These are phyloP conservation scores for Blastomyces parvus DNA, from an alignment of 2,329 filamentous ascomycete species.

Conservation along the genomic window DNA sequence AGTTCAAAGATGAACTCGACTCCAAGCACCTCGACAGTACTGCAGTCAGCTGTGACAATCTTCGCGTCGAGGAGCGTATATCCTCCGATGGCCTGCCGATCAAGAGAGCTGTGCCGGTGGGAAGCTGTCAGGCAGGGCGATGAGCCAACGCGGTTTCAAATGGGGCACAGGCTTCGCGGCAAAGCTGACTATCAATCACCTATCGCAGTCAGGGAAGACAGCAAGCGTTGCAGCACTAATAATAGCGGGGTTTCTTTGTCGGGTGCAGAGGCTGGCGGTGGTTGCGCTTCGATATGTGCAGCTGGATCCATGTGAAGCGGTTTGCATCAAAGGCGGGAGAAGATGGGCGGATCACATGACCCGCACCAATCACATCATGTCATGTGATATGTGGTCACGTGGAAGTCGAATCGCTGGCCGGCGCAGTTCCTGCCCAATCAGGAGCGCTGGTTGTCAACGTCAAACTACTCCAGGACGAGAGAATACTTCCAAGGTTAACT, in stretches of 20 bases:
- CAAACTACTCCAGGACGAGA: too few species aligned
- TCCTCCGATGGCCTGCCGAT: not conserved
- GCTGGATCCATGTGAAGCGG: constrained; percentile 21
- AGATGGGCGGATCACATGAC: constrained; percentile 8
- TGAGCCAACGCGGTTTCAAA: constrained; percentile 2
- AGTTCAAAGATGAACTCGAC: constrained; percentile 2
- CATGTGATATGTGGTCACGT: not conserved
- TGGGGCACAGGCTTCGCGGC: not conserved
- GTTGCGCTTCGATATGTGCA: constrained; percentile 8
- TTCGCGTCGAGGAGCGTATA: not conserved
- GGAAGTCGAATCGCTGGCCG: not conserved
- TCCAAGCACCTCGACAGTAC: constrained; percentile 3
- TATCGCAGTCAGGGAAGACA: not conserved
- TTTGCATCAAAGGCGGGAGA: constrained; percentile 33
- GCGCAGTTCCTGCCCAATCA: too few species aligned
- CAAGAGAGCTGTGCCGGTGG: not conserved
- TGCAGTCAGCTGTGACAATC: not conserved
- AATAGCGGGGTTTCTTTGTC: not conserved
- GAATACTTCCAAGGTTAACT: too few species aligned
- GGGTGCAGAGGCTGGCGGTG: not conserved
- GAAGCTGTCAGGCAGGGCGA: not conserved
- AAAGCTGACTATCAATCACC: not conserved
- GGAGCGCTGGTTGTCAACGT: too few species aligned
- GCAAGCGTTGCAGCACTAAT: not conserved
- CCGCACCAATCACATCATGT: constrained; percentile 11